Evolutionary conservation across 352 stramenopile genomes (phyloP).

Genomic region (Phytopythium oedochilum): DNA sequence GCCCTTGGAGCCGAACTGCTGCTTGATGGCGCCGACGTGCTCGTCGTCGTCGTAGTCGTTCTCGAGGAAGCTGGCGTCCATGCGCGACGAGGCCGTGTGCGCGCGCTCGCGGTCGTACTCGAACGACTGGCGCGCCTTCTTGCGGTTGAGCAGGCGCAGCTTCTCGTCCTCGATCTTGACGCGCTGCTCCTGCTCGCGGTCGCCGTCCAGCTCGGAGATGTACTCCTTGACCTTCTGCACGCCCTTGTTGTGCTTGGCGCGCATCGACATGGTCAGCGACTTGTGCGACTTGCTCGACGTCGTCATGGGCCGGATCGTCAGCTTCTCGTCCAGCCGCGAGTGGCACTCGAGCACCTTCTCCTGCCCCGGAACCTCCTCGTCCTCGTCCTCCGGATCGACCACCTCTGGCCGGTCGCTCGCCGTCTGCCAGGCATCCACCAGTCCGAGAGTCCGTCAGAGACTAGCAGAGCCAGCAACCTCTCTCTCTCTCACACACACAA

Average conservation of each 20-base stretch:
- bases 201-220: conserved; percentile 81
- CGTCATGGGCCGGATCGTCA: conserved; percentile 86
- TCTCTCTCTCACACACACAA: too few relatives aligned
- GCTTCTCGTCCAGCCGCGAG: conserved; percentile 72
- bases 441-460: too few relatives aligned
- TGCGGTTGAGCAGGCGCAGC: conserved; percentile 79
- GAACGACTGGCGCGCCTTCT: conserved; percentile 79
- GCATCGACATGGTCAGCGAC: conserved; percentile 87
- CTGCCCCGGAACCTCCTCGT: conserved; percentile 42
- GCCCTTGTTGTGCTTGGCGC: conserved; percentile 86
- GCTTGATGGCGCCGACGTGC: conserved; percentile 80
- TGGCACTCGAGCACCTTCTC: conserved; percentile 85
- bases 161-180: conserved; percentile 85
- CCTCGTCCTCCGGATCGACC: conserved; percentile 55
- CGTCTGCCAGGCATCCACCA: conserved; percentile 13
- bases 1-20: conserved; percentile 65
- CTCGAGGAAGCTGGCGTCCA: conserved; percentile 83
- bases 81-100: conserved; percentile 32
- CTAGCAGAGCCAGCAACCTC: too few relatives aligned
- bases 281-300: conserved; percentile 83
- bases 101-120: conserved; percentile 72
- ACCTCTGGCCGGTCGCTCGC: conserved; percentile 60
- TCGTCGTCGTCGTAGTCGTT: conserved; percentile 86
- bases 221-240: conserved; percentile 85
- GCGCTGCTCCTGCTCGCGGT: conserved; percentile 75